Base-by-base conservation (phyloP, 2,329 filamentous ascomycete genomes). In the Ascochyta koolunga region DNA sequence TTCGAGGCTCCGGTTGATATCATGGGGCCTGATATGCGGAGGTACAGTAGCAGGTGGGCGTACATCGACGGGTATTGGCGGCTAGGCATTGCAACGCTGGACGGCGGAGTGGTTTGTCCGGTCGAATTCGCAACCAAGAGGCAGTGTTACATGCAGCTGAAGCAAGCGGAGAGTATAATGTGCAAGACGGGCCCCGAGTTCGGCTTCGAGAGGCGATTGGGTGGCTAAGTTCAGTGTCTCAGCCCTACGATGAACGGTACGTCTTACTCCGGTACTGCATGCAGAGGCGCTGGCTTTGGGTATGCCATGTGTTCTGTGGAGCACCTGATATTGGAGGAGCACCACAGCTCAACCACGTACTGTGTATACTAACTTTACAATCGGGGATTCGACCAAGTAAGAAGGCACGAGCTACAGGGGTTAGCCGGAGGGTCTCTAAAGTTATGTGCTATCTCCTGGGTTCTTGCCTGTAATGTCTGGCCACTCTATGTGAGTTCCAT, bases 81-180 rank as follows among this genome's bases (percentile, higher is more conserved):
- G 40, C 36, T 50, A 39, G 22, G 35, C 45, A 32, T 50, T 54
- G 51, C 51, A 54, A 54, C 51, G 46, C 51, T 50, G 51, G 36
- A 45, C 46, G 45, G 40, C n/a, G 31, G 45, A 27, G 35, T 39
- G 18, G 36, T 31, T 39, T 24, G 25, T 35, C 24, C 38, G 35
- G 38, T 35, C 21, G 2, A 27, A 13, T 11, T 6, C 31, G 25
- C 19, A 18, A 29, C 15, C 10, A 19, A 13, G 31, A 44, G 36
- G 27, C 31, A 41, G 13, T 46, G 46, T 46, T 54, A 41, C 45
- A 54, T 54, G 45, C 45, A 54, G 51, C 51, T 49, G 51, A 54
- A 54, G 51, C 45, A 54, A 54, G 51, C 45, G 36, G 36, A 49
- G 35, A 13, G 16, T 49, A 31, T 33, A 29, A 43, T 48, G 40